Base-by-base conservation (phyloP, 768 basidiomycete species). In the Pisolithus sp. region DNA sequence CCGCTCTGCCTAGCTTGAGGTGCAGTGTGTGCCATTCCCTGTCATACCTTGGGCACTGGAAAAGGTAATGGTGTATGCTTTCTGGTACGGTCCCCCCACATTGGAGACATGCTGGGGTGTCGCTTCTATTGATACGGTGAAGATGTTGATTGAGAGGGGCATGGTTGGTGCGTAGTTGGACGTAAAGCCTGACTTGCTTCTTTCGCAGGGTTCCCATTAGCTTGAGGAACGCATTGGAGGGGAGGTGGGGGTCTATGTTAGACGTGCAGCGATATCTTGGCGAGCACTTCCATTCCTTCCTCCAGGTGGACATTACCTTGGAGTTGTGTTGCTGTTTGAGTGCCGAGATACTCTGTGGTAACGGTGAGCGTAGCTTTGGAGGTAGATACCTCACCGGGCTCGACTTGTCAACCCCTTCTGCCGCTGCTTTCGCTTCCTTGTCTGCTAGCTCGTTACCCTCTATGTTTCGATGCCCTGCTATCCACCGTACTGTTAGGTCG, bases 111-210 rank as follows among this genome's bases (percentile, higher is more conserved):
- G 37, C 28, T 7, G 67, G 61, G 1, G 57, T 56, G 20, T 68
- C 63, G 0, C 44, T 53, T 28, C 54, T 55, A 0, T 51, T 49
- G 9, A 74, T 65, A 2, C 54, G 34, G 46, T 66, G 56, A 0
- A 73, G 64, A 54, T 72, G 60, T 17, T 59, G 46, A 18, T 64
- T 59, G 0, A 73, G 60, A 0, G 66, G 62, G 13, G 55, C 42
- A 41, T 73, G 71, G 2, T 62, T 64, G 2, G 66, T 66, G 2
- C 64, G 38, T 12, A 74, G 57, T 49, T 72, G 71, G 0, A 59
- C 52, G 0, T 73, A 45, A 1, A 71, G 28, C 30, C 61, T 58
- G 2, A 59, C 51, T 3, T 64, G 49, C 23, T 53, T 49, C 24
- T 57, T 42, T 0, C 46, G 46, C 2, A 68, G 37, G 1, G 31